Base-by-base conservation (phyloP, 2,329 filamentous ascomycete genomes). In the Talaromyces piceae region DNA sequence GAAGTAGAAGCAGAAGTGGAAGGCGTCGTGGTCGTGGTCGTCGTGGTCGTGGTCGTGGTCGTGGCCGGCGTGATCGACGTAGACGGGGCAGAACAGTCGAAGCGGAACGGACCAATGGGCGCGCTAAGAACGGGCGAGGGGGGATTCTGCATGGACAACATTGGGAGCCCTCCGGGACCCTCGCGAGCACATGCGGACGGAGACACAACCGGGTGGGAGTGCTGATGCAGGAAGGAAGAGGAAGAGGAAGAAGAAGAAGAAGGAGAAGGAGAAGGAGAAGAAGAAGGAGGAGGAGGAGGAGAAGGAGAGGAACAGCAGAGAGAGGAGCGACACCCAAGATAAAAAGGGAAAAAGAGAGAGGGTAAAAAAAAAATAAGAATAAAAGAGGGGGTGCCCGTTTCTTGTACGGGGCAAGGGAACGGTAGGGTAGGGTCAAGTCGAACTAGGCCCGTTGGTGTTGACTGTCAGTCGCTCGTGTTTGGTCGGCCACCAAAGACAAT, bases 141-240 rank as follows among this genome's bases (percentile, higher is more conserved):
- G 49, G 54, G 55, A 52, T 59, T 57, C 49, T 67, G 67, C 62
- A 68, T 69, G 62, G 67, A 70, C 65, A 69, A 67, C 67, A 71
- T 71, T 61, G 60, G 39, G 45, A 41, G 30, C 45, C 37, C 51
- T n/a, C n/a, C n/a, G n/a, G n/a, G n/a, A n/a, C n/a, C n/a, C n/a
- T n/a, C n/a, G n/a, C n/a, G n/a, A n/a, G n/a, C n/a, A n/a, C n/a
- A n/a, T n/a, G n/a, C n/a, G n/a, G n/a, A n/a, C n/a, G n/a, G n/a
- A n/a, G 41, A 49, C 46, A 52, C 49, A 49, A n/a, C n/a, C 41
- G 37, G 33, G 33, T 30, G 37, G 25, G 25, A 49, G 37, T 22
- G 18, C n/a, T 26, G 25, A 18, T 18, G 31, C 25, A 26, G 41
- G 28, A 16, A n/a, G 37, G 13, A 37, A 49, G 47, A 37, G 47